A percentile compares a stretch with the other conserved stretches of the same genome.
Evolutionary conservation across 192 early-diverging fungal genomes (phyloP).

Genomic region (Entophlyctis helioformis): DNA sequence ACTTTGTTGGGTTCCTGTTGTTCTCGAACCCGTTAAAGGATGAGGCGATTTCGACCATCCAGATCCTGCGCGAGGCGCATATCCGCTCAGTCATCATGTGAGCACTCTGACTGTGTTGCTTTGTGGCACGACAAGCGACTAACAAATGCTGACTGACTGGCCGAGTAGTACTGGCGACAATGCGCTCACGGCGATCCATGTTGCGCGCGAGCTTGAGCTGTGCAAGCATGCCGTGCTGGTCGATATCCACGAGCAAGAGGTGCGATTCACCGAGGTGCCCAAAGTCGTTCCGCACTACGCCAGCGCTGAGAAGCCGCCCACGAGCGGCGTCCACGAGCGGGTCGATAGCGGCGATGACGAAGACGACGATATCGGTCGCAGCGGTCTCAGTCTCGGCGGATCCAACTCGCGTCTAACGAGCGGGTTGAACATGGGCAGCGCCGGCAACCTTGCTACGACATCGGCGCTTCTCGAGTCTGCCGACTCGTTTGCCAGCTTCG

Average conservation of each 20-base stretch:
- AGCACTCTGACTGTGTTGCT: background rate
- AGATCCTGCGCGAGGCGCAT: constrained; percentile 49
- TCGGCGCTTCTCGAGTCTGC: no score
- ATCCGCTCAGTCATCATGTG: constrained; percentile 64
- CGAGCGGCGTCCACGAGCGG: no score
- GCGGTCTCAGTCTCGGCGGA: no score
- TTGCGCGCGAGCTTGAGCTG: constrained; percentile 55
- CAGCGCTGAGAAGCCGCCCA: constrained; percentile 22
- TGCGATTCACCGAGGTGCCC: constrained; percentile 7
- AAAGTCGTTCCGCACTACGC: constrained; percentile 14
- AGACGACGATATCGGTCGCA: no score
- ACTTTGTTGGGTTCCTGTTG: constrained; percentile 56
- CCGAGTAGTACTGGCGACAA: constrained; percentile 59
- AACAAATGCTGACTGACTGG: background rate
- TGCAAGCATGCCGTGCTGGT: constrained; percentile 41
- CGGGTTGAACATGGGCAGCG: no score
- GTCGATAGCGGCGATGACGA: constrained; percentile 5
- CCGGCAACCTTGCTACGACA: no score
- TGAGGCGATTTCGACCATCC: constrained; percentile 50
- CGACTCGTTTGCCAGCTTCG: no score
- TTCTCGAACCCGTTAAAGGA: constrained; percentile 65
- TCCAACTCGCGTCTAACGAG: no score
- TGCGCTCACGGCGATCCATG: constrained; percentile 62
- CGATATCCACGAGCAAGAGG: constrained; percentile 32
- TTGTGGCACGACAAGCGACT: no score